Evolutionary conservation across 1,284 basidiomycete genomes (phyloP).

Genomic region (Waitea zeae): DNA sequence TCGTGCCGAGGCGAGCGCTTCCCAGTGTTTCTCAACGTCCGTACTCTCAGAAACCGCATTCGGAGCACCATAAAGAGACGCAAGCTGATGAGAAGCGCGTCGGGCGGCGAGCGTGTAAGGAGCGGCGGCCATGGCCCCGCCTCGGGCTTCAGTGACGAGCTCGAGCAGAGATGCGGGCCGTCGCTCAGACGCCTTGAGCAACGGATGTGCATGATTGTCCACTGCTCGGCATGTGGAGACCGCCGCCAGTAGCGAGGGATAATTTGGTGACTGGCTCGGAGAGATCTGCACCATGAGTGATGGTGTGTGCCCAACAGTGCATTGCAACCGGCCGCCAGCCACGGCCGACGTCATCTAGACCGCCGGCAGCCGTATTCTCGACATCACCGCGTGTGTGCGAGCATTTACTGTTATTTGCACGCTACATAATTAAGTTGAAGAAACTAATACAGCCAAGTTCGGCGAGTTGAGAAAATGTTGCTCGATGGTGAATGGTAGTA

Average conservation of each 20-base stretch:
- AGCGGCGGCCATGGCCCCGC: conserved; percentile 33
- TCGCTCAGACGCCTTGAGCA: conserved; percentile 30
- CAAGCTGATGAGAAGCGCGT: conserved; percentile 37
- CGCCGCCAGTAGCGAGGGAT: neutral
- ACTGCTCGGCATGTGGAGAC: neutral
- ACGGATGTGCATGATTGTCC: conserved; percentile 32
- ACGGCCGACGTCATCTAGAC: too few relatives aligned
- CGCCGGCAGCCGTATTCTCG: too few relatives aligned
- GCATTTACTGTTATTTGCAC: too few relatives aligned
- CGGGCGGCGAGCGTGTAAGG: conserved; percentile 36
- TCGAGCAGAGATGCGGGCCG: conserved; percentile 36
- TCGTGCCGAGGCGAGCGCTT: conserved; percentile 31
- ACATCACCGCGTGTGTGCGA: too few relatives aligned
- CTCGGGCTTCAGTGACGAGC: conserved; percentile 44
- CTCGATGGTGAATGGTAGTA: too few relatives aligned
- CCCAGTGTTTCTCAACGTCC: conserved; percentile 28
- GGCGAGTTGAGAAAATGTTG: too few relatives aligned
- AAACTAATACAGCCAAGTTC: too few relatives aligned
- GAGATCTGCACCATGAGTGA: neutral
- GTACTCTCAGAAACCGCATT: conserved; percentile 14
- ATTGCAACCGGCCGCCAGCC: too few relatives aligned
- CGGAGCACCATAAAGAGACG: conserved; percentile 23
- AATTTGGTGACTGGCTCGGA: neutral
- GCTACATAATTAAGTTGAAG: too few relatives aligned
- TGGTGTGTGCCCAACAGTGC: too few relatives aligned